phyloP scores from a whole-genome alignment of 2,329 filamentous ascomycete species.

The Trichoderma sp. region DNA sequence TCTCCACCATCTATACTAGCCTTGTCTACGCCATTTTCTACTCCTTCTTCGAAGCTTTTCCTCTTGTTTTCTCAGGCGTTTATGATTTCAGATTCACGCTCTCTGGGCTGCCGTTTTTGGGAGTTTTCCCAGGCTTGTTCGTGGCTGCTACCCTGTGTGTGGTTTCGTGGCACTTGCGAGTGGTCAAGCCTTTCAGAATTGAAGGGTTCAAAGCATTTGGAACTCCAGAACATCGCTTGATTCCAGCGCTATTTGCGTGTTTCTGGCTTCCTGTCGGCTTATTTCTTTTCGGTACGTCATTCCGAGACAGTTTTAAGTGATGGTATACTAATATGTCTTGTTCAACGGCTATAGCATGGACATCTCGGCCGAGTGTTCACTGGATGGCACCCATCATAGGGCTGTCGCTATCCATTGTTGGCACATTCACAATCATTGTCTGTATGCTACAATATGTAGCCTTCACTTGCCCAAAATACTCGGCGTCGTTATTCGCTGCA shows the following conservation, averaged over 20 bases:
- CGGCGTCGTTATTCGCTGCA: neutral
- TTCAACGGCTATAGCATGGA: neutral
- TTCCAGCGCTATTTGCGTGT: neutral
- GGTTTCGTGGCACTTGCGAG: neutral
- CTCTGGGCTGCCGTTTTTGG: neutral
- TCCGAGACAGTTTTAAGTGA: neutral
- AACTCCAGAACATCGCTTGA: neutral
- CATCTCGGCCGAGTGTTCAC: neutral
- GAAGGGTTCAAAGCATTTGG: neutral
- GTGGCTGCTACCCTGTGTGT: neutral
- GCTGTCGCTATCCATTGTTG: neutral
- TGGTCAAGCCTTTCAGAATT: neutral
- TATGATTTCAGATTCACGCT: neutral
- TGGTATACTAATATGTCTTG: neutral
- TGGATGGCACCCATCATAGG: neutral
- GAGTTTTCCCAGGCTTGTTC: neutral
- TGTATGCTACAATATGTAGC: neutral
- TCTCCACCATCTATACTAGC: neutral
- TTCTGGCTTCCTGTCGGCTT: neutral
- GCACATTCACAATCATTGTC: neutral
- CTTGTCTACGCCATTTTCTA: neutral
- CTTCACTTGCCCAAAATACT: neutral
- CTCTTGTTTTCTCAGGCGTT: neutral
- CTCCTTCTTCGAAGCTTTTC: neutral
- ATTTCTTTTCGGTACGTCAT: neutral